These are phyloP conservation scores for Marasmius tenuissimus DNA, from an alignment of 1,284 basidiomycete genomes.

Conservation along the genomic window DNA sequence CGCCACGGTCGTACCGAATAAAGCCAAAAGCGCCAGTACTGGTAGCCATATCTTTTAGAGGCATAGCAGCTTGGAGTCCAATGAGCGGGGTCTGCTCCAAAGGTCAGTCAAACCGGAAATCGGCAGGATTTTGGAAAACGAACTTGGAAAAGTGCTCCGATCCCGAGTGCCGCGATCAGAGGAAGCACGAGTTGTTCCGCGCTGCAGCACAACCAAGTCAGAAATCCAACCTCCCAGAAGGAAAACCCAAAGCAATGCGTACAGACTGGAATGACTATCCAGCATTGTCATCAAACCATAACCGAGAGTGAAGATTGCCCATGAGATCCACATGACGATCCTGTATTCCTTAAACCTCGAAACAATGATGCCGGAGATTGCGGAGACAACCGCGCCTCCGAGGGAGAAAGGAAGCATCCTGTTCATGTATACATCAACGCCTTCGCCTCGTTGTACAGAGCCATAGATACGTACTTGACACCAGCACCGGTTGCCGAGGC, in stretches of 20 bases:
- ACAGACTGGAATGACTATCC: constrained; percentile 45
- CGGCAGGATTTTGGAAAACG: constrained; percentile 10
- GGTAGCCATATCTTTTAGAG: constrained; percentile 79
- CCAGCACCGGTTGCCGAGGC: constrained; percentile 76
- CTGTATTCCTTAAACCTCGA: constrained; percentile 65
- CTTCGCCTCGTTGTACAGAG: not conserved
- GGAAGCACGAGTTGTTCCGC: constrained; percentile 62
- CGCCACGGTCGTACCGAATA: constrained; percentile 46
- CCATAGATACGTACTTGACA: constrained; percentile 47
- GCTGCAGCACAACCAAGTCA: constrained; percentile 31
- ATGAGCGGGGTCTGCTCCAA: constrained; percentile 57
- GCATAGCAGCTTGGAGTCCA: constrained; percentile 79
- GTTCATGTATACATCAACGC: not conserved
- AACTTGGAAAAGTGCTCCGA: constrained; percentile 68
- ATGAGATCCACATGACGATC: constrained; percentile 59
- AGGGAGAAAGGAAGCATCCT: constrained; percentile 81
- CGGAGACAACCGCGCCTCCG: constrained; percentile 56
- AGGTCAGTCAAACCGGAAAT: not conserved
- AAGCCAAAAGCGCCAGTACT: constrained; percentile 73
- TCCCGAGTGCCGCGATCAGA: constrained; percentile 57
- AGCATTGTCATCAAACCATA: constrained; percentile 67
- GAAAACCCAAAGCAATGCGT: constrained; percentile 18
- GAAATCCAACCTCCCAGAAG: not conserved
- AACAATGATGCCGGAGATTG: constrained; percentile 59
- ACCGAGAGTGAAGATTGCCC: constrained; percentile 56